Conservation (phyloP, 257 asterid species). For the Przewalskia tangutica region DNA sequence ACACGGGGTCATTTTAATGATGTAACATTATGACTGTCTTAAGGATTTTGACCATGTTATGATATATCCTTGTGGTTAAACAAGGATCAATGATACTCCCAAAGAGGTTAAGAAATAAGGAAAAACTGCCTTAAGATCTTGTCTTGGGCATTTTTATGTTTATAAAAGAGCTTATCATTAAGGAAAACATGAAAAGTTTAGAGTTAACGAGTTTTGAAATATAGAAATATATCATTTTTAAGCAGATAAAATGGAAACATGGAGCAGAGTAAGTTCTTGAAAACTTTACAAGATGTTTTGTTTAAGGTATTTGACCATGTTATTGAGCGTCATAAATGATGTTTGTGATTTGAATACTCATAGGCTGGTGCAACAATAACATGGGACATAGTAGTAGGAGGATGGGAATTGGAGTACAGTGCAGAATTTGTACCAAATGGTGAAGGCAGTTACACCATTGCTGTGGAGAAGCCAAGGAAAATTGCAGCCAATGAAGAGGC, state of each 20-base stretch:
- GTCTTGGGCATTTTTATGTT: too few species aligned
- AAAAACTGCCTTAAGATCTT: too few species aligned
- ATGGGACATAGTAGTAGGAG: conserved; percentile 91
- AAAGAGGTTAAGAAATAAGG: background rate
- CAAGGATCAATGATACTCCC: background rate
- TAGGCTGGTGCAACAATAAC: conserved; percentile 61
- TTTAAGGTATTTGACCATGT: background rate
- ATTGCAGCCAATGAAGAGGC: conserved; percentile 45
- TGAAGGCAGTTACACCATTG: conserved; percentile 60
- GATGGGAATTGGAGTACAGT: conserved; percentile 79
- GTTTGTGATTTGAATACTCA: conserved; percentile 5
- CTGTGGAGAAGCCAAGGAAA: conserved; percentile 70
- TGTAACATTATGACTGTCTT: background rate
- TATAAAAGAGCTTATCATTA: too few species aligned
- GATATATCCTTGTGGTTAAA: background rate
- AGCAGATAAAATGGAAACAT: background rate
- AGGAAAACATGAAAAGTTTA: too few species aligned
- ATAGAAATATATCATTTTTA: background rate
- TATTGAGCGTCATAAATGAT: background rate
- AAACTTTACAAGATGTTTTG: background rate
- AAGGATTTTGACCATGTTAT: background rate
- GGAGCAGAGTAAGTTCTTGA: background rate
- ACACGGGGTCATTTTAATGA: background rate
- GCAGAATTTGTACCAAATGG: conserved; percentile 62
- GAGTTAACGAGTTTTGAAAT: too few species aligned